Base-by-base conservation (phyloP, 805 yeast species). In the Aciculoconidium aculeatum region DNA sequence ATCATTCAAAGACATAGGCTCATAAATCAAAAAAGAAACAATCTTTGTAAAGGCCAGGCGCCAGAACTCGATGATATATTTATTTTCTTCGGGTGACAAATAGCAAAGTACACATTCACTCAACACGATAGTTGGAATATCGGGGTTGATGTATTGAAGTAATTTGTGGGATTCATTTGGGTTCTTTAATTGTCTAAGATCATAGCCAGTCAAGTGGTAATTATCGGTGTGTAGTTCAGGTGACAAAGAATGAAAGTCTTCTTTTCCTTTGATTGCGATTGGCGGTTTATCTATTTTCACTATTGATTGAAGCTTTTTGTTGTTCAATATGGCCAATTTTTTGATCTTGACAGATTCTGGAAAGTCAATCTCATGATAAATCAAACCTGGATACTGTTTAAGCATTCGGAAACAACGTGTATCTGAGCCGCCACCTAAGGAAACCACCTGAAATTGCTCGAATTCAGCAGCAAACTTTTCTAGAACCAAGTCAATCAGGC, bases 341-440 rank as follows among this genome's bases (percentile, higher is more conserved):
- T 82, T 82, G 21, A 72, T 52, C 34, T 53, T 55, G 5, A 67
- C 65, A 10, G 78, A 67, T 22, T 57, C 70, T 7, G 69, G 68
- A 45, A 81, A 80, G 51, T 82, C 94, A 13, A 79, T 46, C 46
- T 82, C 94, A 36, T 69, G 62, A 42, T 76, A 75, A 2, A 42
- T 44, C 18, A 78, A 38, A 4, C 43, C 35, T 7, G 35, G 20
- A 7, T 40, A 20, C 26, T 50, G 25, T 5, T 56, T 45, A 22
- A 81, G 49, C 10, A 75, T 36, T 7, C 61, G 51, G 47, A 82
- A 80, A 10, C 71, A 67, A 30, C 90, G 49, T 0, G 92, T 80
- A 44, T 83, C 94, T 10, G 84, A 78, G 4, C 94, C 94, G 2
- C 88, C 79, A 0, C 94, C 94, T n/a, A 82, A 47, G 1, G 86